Percentiles rank a stretch among this genome's conserved stretches.
These are phyloP conservation scores for Cercospora sp. DNA, from an alignment of 2,329 filamentous ascomycete species.

Conservation along the genomic window DNA sequence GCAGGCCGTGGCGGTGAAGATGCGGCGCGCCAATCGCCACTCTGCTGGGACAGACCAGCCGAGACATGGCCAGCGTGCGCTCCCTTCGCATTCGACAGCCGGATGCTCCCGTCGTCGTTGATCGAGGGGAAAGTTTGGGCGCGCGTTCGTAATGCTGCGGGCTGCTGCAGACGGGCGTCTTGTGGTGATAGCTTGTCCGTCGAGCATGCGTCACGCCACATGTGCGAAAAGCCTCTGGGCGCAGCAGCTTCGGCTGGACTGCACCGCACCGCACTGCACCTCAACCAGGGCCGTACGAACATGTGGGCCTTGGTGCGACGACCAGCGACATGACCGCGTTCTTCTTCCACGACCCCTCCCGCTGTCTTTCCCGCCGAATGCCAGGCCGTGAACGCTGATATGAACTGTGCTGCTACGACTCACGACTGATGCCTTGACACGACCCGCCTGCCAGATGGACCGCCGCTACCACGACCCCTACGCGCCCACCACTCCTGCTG, in stretches of 20 bases:
- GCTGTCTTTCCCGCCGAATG: neutral
- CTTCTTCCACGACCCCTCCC: neutral
- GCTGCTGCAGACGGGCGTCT: neutral
- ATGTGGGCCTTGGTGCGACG: slow-evolving; percentile 6
- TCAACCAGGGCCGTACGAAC: slow-evolving; percentile 5
- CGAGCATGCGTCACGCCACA: neutral
- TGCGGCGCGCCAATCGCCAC: neutral
- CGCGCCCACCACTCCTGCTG: slow-evolving; percentile 3
- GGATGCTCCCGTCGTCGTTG: neutral
- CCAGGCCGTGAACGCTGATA: neutral
- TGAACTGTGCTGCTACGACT: neutral
- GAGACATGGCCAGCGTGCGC: neutral
- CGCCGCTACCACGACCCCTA: slow-evolving; percentile 16
- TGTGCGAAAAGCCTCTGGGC: neutral
- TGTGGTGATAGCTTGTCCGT: neutral
- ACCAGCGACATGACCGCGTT: neutral
- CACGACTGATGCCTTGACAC: slow-evolving; percentile 14
- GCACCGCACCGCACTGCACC: neutral
- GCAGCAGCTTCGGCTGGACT: neutral
- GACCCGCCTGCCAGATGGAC: slow-evolving; percentile 17
- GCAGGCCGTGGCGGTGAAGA: neutral
- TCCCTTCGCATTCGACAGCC: neutral
- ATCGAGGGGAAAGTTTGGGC: neutral
- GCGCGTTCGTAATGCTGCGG: neutral
- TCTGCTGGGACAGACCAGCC: neutral